A percentile compares a stretch with the other conserved stretches of the same genome.
phyloP scores from a whole-genome alignment of 169 alveolate genomes.

The Plasmodium ovale region DNA sequence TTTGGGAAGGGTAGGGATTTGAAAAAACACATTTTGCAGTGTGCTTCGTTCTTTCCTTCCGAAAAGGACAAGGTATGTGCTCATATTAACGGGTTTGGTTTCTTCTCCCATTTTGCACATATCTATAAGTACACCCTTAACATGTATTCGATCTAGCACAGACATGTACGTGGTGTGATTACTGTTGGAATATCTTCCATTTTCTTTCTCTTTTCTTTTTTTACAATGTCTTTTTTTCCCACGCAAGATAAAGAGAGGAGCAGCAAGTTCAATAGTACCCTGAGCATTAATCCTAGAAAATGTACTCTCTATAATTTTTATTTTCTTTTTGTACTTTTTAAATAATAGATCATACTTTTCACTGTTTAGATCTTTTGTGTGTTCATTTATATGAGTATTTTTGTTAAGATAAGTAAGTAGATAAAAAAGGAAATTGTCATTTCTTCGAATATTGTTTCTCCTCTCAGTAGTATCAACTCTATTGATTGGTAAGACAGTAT shows the following conservation, averaged over 20 bases:
- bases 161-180: not conserved
- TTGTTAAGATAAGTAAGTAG: constrained; percentile 36
- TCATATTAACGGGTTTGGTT: not conserved
- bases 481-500: no score
- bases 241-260: constrained; percentile 33
- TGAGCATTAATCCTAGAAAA: constrained; percentile 41
- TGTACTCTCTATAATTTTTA: constrained; percentile 35
- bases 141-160: constrained; percentile 12
- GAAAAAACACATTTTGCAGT: constrained; percentile 8
- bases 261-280: constrained; percentile 17
- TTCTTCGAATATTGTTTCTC: not conserved
- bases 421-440: constrained; percentile 33
- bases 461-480: no score
- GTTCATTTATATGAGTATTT: constrained; percentile 27
- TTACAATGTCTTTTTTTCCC: not conserved
- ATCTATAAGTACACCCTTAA: constrained; percentile 29
- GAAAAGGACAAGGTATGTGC: constrained; percentile 19
- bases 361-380: constrained; percentile 38
- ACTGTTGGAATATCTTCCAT: not conserved
- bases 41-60: constrained; percentile 32
- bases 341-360: constrained; percentile 32
- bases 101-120: constrained; percentile 6
- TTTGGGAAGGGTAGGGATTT: not conserved
- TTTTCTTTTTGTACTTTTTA: constrained; percentile 46
- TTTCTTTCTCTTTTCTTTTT: not conserved